phyloP scores from a whole-genome alignment of 352 stramenopile genomes.

The Globisporangium barbulae region DNA sequence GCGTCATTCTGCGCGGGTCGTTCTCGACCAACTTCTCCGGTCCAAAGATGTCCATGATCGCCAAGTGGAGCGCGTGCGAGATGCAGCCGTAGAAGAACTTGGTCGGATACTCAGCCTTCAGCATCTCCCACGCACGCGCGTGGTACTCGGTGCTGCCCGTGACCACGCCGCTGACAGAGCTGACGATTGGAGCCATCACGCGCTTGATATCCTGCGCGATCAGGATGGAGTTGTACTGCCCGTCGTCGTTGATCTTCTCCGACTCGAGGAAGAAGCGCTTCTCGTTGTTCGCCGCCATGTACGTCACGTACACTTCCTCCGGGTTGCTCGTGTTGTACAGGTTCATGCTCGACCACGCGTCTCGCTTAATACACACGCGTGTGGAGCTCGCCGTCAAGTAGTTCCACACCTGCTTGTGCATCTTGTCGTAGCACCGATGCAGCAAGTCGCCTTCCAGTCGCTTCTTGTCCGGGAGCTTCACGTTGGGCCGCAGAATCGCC shows the following conservation, averaged over 20 bases:
- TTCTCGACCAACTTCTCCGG: conserved; percentile 67
- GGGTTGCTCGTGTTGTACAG: conserved; percentile 71
- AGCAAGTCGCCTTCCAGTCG: conserved; percentile 59
- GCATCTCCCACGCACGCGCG: conserved; percentile 74
- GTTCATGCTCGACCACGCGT: conserved; percentile 79
- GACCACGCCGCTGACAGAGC: conserved; percentile 67
- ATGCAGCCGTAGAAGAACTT: conserved; percentile 89
- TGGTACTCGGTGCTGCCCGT: conserved; percentile 76
- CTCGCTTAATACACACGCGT: conserved; percentile 70
- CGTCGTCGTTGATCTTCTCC: conserved; percentile 59
- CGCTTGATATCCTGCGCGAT: conserved; percentile 83
- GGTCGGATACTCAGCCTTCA: conserved; percentile 79
- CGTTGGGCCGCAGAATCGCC: conserved; percentile 47
- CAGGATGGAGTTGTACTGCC: conserved; percentile 72
- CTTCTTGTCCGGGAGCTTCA: conserved; percentile 74
- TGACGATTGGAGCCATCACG: conserved; percentile 71
- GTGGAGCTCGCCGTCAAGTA: conserved; percentile 62
- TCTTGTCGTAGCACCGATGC: conserved; percentile 76
- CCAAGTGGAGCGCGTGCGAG: conserved; percentile 72
- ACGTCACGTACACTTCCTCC: conserved; percentile 71
- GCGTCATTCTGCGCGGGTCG: conserved; percentile 62
- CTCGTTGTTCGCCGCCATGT: conserved; percentile 75
- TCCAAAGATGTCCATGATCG: conserved; percentile 82
- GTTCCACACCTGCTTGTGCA: conserved; percentile 82
- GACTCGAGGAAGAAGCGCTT: conserved; percentile 81